Base-by-base conservation (phyloP, 805 yeast species). In the Candida xyloterini region DNA sequence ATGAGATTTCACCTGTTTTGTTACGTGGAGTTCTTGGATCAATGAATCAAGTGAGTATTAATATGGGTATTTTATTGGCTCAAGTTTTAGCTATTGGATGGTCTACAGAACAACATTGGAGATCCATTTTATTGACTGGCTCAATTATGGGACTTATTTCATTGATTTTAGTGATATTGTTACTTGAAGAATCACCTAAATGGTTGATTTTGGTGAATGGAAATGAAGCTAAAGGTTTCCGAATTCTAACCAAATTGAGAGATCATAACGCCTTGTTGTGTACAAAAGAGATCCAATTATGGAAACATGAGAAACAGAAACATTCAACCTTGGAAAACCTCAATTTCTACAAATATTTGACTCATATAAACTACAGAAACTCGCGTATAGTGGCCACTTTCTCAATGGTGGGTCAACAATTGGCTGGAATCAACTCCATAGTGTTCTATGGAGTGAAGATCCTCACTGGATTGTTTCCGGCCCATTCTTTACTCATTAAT, bases 391-490 rank as follows among this genome's bases (percentile, higher is more conserved):
- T 81, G 1, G 84, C 89, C 8, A 77, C 89, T 0, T 77, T 83
- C 2, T 72, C 88, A 13, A 75, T 90, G 70, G 66, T 81, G 15
- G 82, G 90, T 13, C 99, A 93, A 65, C 99, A 93, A 60, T 77
- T 91, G 42, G 80, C 88, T 52, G 99, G 99, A 24, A 86, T 93
- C 57, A 93, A 93, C 60, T 79, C 96, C 2, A 88, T 93, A 44
- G 79, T 93, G 15, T 87, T 91, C 58, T 93, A 91, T 60, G 99
- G 99, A 4, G 96, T 91, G 5, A 77, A 86, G 10, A 84, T 91
- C 1, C 68, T 93, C 36, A 70, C 81, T n/a, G 66, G 76, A 7
- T 65, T 84, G 4, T 73, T 88, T 47, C 96, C 98, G 2, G 65
- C 75, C 10, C 70, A 76, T 40, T 81, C 97, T 2, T 76, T 84